These are phyloP conservation scores for Fraxinus dipetala DNA, from an alignment of 305 asterid genomes.

Conservation along the genomic window DNA sequence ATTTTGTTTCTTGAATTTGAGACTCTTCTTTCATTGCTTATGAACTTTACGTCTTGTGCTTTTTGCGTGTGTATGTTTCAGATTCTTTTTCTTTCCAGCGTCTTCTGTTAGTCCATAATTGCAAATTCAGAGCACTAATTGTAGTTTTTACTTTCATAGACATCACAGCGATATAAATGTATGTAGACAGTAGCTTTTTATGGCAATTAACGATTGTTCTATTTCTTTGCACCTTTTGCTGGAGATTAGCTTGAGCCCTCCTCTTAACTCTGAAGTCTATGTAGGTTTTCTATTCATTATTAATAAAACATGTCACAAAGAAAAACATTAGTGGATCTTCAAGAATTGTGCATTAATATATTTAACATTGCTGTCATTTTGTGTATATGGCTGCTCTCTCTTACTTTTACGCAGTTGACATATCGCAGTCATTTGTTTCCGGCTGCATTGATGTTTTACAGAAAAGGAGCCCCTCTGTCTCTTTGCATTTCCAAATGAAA, in stretches of 20 bases:
- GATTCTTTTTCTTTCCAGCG: background rate
- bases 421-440: background rate
- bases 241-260: background rate
- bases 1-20: background rate
- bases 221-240: background rate
- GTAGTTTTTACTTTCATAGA: background rate
- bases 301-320: background rate
- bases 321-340: background rate
- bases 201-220: background rate
- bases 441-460: background rate
- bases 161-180: background rate
- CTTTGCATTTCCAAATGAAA: background rate
- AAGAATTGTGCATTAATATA: background rate
- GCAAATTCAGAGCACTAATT: background rate
- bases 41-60: background rate
- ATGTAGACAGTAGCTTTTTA: background rate
- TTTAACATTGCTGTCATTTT: background rate
- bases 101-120: background rate
- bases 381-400: background rate
- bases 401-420: background rate
- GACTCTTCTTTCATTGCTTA: background rate
- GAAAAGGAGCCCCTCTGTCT: background rate
- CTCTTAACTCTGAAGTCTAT: no score
- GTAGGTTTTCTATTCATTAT: background rate
- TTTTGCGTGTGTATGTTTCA: background rate